phyloP scores from a whole-genome alignment of 768 basidiomycete species.

The Cystofilobasidium bisporidii region DNA sequence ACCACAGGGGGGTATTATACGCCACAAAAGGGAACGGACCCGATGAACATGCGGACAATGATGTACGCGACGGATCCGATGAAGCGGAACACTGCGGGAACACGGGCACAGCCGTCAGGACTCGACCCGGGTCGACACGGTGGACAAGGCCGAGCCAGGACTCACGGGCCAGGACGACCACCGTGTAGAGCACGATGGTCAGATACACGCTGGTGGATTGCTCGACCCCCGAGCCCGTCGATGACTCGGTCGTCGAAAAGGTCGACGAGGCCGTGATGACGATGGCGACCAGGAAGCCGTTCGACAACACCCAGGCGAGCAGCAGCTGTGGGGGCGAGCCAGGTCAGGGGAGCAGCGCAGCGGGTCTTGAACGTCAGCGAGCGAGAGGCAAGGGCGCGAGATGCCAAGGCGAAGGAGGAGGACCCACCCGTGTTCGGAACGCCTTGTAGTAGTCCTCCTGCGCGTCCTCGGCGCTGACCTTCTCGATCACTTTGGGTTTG shows the following conservation, averaged over 20 bases:
- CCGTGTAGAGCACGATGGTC: slow-evolving; percentile 77
- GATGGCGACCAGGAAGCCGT: slow-evolving; percentile 41
- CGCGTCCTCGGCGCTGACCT: slow-evolving; percentile 5
- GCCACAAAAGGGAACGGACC: slow-evolving; percentile 35
- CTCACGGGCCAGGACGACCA: slow-evolving; percentile 78
- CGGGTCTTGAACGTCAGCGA: not conserved
- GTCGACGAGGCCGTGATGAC: slow-evolving; percentile 29
- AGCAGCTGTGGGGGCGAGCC: slow-evolving; percentile 48
- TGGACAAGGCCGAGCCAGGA: slow-evolving; percentile 28
- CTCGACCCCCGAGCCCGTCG: not conserved
- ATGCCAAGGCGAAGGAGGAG: slow-evolving; percentile 1
- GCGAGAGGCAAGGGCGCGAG: not conserved
- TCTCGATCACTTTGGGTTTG: slow-evolving; percentile 54
- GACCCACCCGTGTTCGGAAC: slow-evolving; percentile 68
- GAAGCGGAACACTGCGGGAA: slow-evolving; percentile 63
- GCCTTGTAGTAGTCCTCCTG: slow-evolving; percentile 64
- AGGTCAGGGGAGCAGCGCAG: too few relatives aligned
- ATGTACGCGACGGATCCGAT: slow-evolving; percentile 72
- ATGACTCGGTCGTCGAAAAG: not conserved
- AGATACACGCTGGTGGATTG: slow-evolving; percentile 56
- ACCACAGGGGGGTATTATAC: not conserved
- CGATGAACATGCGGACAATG: slow-evolving; percentile 74
- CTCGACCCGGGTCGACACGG: not conserved
- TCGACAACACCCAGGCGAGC: slow-evolving; percentile 78
- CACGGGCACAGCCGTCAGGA: slow-evolving; percentile 9